Conservation (phyloP, 2,329 filamentous ascomycete genomes). For the Pseudodiploospora longispora region DNA sequence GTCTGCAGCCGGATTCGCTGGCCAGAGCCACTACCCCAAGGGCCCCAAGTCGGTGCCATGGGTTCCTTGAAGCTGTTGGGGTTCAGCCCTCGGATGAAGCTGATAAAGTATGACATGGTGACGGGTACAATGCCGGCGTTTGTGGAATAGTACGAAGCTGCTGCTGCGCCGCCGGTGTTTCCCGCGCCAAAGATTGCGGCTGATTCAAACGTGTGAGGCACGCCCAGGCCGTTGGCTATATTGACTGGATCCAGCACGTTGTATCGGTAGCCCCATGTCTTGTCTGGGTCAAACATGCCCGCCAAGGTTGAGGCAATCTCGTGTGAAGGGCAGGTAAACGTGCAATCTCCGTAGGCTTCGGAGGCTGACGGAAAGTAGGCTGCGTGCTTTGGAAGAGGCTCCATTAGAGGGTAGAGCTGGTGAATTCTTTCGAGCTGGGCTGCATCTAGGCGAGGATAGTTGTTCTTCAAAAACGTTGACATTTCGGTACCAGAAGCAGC, state of each 20-base stretch:
- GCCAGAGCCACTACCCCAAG: slow-evolving; percentile 23
- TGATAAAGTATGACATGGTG: slow-evolving; percentile 42
- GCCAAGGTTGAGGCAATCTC: slow-evolving; percentile 9
- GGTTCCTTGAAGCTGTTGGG: slow-evolving; percentile 30
- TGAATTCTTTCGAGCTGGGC: slow-evolving; percentile 28
- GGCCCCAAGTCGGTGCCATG: slow-evolving; percentile 32
- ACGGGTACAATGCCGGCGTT: slow-evolving; percentile 37
- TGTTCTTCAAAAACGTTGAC: slow-evolving; percentile 33
- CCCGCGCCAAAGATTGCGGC: slow-evolving; percentile 42
- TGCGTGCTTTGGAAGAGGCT: slow-evolving; percentile 27
- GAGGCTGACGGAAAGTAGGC: slow-evolving; percentile 36
- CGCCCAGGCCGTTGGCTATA: slow-evolving; percentile 32
- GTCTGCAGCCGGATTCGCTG: slow-evolving; percentile 31
- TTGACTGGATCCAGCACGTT: slow-evolving; percentile 35
- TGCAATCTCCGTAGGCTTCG: slow-evolving; percentile 36
- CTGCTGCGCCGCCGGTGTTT: slow-evolving; percentile 8
- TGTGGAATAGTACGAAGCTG: slow-evolving; percentile 33
- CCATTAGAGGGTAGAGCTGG: slow-evolving; percentile 29
- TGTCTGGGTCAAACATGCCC: slow-evolving; percentile 7
- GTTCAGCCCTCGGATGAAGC: slow-evolving; percentile 37
- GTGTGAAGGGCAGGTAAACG: slow-evolving; percentile 37
- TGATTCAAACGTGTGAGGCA: slow-evolving; percentile 40
- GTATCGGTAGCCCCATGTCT: slow-evolving; percentile 41
- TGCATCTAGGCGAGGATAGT: slow-evolving; percentile 36
- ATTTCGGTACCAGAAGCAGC: slow-evolving; percentile 26